Percentiles rank a stretch among this genome's conserved stretches.
Conservation (phyloP, 768 basidiomycete species). For the Mycena vitilis region DNA sequence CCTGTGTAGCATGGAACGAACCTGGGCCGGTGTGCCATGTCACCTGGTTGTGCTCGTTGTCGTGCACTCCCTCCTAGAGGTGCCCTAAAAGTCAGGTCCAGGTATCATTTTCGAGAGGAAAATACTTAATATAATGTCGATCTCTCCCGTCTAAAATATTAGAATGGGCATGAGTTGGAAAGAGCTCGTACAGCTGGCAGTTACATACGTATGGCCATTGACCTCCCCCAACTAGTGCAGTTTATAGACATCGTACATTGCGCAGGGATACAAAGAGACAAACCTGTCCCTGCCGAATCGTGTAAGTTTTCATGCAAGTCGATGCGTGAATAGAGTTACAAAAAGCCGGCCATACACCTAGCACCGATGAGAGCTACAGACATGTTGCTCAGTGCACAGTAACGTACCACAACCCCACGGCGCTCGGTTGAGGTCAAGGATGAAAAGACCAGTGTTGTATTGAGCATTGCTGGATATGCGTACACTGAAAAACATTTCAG, state of each 20-base stretch:
- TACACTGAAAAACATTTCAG: constrained; percentile 60
- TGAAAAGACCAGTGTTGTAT: constrained; percentile 84
- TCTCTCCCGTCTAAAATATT: constrained; percentile 72
- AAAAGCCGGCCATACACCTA: constrained; percentile 87
- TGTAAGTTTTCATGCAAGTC: not conserved
- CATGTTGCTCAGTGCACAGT: not conserved
- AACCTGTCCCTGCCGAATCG: constrained; percentile 31
- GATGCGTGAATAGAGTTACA: constrained; percentile 56
- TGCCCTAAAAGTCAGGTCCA: not conserved
- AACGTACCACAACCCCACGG: constrained; percentile 89
- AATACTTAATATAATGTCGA: constrained; percentile 58
- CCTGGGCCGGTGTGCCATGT: constrained; percentile 82
- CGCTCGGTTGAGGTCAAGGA: constrained; percentile 85
- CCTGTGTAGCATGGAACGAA: constrained; percentile 41
- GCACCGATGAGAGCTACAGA: constrained; percentile 14
- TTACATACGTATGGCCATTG: constrained; percentile 72
- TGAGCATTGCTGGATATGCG: constrained; percentile 74
- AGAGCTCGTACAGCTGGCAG: not conserved
- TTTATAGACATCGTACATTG: constrained; percentile 14
- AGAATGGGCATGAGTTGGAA: constrained; percentile 23
- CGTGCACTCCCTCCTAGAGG: constrained; percentile 78
- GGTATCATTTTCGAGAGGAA: too few relatives aligned
- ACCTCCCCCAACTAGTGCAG: constrained; percentile 57
- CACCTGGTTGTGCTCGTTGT: constrained; percentile 86
- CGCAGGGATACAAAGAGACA: constrained; percentile 4